phyloP scores from a whole-genome alignment of 2,329 filamentous ascomycete species.

The Aspergillus fumigatiaffinis region DNA sequence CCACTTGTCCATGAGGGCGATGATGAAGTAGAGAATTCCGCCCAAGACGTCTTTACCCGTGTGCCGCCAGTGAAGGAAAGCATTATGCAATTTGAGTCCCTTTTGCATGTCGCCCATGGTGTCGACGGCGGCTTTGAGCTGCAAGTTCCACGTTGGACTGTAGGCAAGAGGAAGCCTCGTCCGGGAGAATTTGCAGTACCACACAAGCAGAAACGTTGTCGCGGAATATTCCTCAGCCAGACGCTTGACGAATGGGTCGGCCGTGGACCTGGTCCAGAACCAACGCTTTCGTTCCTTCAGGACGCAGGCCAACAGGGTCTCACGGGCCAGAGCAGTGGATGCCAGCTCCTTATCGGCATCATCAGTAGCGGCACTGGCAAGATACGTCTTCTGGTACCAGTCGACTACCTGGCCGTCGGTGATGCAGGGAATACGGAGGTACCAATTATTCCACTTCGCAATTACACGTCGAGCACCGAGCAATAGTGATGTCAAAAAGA shows the following conservation, averaged over 20 bases:
- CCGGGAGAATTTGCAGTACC: conserved; percentile 48
- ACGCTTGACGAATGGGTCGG: conserved; percentile 45
- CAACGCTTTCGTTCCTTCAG: conserved; percentile 39
- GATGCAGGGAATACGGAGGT: conserved; percentile 35
- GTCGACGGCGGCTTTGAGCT: conserved; percentile 52
- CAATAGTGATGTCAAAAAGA: conserved; percentile 51
- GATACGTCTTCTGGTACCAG: conserved; percentile 25
- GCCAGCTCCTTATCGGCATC: conserved; percentile 22
- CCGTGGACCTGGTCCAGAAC: conserved; percentile 40
- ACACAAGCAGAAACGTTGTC: conserved; percentile 50
- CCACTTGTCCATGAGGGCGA: conserved; percentile 56
- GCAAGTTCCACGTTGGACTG: conserved; percentile 56
- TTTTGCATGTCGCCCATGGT: conserved; percentile 52
- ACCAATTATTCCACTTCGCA: conserved; percentile 59
- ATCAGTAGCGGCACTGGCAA: conserved; percentile 21
- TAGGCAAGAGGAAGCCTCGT: conserved; percentile 50
- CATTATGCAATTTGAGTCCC: conserved; percentile 54
- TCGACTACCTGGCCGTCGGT: conserved; percentile 38
- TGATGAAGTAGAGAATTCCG: conserved; percentile 52
- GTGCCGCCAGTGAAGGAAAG: conserved; percentile 56
- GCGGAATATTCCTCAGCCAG: conserved; percentile 50
- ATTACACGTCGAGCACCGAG: conserved; percentile 52
- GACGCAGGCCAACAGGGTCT: conserved; percentile 43
- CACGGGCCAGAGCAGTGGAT: conserved; percentile 26
- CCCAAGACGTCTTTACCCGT: conserved; percentile 53